A percentile compares a stretch with the other conserved stretches of the same genome.
Conservation (phyloP, 2,329 filamentous ascomycete genomes). For the Ceratocystiopsis brevicomis region DNA sequence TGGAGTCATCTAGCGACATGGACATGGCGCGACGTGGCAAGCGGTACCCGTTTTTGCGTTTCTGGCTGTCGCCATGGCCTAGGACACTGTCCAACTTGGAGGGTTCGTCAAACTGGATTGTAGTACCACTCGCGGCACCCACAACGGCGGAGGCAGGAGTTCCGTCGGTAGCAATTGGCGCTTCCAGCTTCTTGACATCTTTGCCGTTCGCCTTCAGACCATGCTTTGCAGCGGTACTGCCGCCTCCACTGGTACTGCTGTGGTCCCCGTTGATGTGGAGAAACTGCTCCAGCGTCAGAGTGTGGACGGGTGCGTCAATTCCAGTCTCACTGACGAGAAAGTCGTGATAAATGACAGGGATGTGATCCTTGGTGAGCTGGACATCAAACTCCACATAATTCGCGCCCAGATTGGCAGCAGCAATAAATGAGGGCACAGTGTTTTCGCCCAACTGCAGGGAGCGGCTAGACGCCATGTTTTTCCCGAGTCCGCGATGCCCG, state of each 20-base stretch:
- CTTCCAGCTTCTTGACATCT: not conserved
- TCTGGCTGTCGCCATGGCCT: not conserved
- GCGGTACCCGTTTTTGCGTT: constrained; percentile 1
- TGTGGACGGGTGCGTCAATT: constrained; percentile 91
- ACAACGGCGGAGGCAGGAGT: constrained; percentile 4
- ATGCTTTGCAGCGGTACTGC: constrained; percentile 6
- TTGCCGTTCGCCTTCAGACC: not conserved
- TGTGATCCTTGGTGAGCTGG: constrained; percentile 94
- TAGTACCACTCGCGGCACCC: constrained; percentile 1
- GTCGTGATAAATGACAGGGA: constrained; percentile 96
- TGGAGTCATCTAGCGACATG: constrained; percentile 24
- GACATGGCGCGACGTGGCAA: constrained; percentile 32
- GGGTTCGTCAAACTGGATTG: not conserved
- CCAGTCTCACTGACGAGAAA: constrained; percentile 96
- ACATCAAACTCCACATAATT: constrained; percentile 68
- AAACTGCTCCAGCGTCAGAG: constrained; percentile 86
- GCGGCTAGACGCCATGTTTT: constrained; percentile 67
- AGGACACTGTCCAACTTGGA: constrained; percentile 6
- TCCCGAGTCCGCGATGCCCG: constrained; percentile 60
- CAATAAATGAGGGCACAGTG: constrained; percentile 87
- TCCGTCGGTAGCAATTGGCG: not conserved
- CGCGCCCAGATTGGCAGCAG: constrained; percentile 79
- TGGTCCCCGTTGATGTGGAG: constrained; percentile 53
- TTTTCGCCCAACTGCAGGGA: constrained; percentile 93
- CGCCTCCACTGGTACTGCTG: not conserved